Evolutionary conservation across 139 green algal genomes (phyloP).

Genomic region (Tetratostichococcus sp.): DNA sequence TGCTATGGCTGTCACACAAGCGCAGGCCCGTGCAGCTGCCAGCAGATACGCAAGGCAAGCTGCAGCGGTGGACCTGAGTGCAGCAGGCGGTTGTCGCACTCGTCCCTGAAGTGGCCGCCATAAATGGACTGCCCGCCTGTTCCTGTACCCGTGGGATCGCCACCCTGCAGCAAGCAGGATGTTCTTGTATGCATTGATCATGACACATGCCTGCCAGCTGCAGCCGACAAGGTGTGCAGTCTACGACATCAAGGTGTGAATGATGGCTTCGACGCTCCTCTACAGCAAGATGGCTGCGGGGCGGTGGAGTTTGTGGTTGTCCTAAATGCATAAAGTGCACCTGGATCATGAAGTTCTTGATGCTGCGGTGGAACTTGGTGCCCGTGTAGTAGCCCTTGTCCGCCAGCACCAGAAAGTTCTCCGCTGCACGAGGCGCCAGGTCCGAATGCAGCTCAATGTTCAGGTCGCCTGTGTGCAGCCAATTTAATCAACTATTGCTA

Average conservation of each 20-base stretch:
- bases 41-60: not conserved
- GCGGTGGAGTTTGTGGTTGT: no score
- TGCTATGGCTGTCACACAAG: no score
- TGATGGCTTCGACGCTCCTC: no score
- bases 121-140: conserved; percentile 91
- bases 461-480: conserved; percentile 55
- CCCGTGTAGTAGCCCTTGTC: conserved; percentile 87
- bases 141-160: conserved; percentile 93
- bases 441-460: conserved; percentile 93
- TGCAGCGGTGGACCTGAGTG: conserved; percentile 25
- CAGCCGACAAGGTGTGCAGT: no score
- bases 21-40: no score
- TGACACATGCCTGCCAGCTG: no score
- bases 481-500: no score
- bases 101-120: conserved; percentile 74
- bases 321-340: no score
- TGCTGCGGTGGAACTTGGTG: conserved; percentile 86
- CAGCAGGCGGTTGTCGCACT: conserved; percentile 60
- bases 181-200: not conserved
- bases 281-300: no score
- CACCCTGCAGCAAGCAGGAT: conserved; percentile 61
- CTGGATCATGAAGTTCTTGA: conserved; percentile 96
- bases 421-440: conserved; percentile 78
- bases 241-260: no score
- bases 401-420: conserved; percentile 93